Percentiles rank a stretch among this genome's conserved stretches.
Conservation (phyloP, 2,329 filamentous ascomycete species). For the Balansia obtecta region DNA sequence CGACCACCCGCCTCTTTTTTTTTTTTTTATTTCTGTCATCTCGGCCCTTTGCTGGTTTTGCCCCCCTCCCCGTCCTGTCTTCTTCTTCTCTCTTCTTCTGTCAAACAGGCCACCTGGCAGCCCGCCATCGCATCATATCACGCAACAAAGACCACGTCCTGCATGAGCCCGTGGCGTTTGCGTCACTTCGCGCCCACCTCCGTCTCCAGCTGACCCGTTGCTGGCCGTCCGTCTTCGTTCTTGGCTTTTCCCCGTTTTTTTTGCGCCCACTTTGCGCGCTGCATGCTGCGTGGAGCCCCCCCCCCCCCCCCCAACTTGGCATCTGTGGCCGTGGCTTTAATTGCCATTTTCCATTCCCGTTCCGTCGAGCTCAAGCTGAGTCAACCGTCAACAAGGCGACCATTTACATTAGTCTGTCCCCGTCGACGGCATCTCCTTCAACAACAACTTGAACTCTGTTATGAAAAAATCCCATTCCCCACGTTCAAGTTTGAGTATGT, state of each 20-base stretch:
- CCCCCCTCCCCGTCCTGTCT: no score
- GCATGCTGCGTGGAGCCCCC: not conserved
- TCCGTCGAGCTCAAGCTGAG: not conserved
- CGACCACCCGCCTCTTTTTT: not conserved
- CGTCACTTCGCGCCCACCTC: not conserved
- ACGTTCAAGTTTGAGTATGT: slow-evolving; percentile 39
- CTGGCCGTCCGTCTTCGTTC: not conserved
- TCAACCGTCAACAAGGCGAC: no score
- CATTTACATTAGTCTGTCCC: no score
- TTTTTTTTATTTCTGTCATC: not conserved
- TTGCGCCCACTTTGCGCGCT: not conserved
- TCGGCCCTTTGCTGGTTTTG: no score
- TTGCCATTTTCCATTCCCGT: not conserved
- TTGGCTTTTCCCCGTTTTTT: not conserved
- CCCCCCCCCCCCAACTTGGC: no score
- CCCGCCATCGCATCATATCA: not conserved
- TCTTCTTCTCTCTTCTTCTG: no score
- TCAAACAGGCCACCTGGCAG: not conserved
- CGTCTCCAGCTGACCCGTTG: slow-evolving; percentile 1
- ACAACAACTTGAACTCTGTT: no score
- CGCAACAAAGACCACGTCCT: not conserved
- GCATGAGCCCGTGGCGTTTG: slow-evolving; percentile 1
- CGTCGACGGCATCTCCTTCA: no score
- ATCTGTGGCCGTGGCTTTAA: slow-evolving; percentile 1
- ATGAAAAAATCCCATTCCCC: slow-evolving; percentile 20